Evolutionary conservation across 352 stramenopile species (phyloP).

Genomic region (Globisporangium rhizosaccharum): DNA sequence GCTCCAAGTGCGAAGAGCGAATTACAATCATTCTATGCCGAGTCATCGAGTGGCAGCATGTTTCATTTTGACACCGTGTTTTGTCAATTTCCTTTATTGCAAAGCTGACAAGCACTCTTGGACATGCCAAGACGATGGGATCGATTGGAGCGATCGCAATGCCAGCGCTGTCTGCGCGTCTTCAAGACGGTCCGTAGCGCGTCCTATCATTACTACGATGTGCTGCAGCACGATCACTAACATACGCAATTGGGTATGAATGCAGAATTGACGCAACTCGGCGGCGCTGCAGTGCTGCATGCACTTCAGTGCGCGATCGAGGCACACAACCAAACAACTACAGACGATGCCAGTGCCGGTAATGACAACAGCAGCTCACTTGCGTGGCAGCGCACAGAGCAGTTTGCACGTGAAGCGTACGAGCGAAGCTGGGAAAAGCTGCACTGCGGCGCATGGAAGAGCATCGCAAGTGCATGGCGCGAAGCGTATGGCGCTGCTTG

Average conservation of each 20-base stretch:
- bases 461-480: constrained; percentile 45
- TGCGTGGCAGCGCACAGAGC: constrained; percentile 3
- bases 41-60: too few relatives aligned
- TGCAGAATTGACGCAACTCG: constrained; percentile 33
- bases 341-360: too few relatives aligned
- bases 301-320: constrained; percentile 29
- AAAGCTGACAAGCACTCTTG: too few relatives aligned
- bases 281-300: constrained; percentile 39
- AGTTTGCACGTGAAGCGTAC: constrained; percentile 31
- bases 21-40: too few relatives aligned
- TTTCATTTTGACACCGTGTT: too few relatives aligned
- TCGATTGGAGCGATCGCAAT: too few relatives aligned
- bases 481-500: constrained; percentile 52
- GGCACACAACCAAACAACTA: background rate
- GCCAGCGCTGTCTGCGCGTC: background rate
- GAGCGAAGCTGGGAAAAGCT: constrained; percentile 67
- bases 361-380: background rate
- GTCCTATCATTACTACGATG: background rate
- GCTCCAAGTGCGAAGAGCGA: too few relatives aligned
- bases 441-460: constrained; percentile 72
- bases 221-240: background rate
- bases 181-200: background rate
- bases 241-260: background rate
- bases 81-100: too few relatives aligned
- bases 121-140: background rate